Conservation (phyloP, 2,329 filamentous ascomycete genomes). For the Endothia cerciana region DNA sequence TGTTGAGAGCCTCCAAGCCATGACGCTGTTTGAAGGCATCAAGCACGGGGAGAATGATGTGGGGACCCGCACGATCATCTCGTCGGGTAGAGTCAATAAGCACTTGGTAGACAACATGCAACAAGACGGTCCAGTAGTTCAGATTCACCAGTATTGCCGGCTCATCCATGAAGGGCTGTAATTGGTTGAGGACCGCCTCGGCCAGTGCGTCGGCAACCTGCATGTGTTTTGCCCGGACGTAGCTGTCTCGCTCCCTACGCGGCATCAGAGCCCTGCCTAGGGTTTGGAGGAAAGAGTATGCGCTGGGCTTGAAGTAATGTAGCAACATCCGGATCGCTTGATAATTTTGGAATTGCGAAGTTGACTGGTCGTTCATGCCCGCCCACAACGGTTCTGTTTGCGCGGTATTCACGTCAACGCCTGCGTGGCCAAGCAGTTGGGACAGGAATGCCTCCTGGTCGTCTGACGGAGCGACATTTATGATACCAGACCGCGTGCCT, state of each 20-base stretch:
- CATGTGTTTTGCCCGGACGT: constrained; percentile 56
- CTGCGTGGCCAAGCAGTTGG: constrained; percentile 21
- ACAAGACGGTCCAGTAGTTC: constrained; percentile 80
- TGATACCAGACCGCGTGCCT: constrained; percentile 21
- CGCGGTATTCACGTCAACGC: constrained; percentile 4
- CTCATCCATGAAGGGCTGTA: constrained; percentile 53
- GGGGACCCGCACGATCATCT: constrained; percentile 52
- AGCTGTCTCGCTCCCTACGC: constrained; percentile 72
- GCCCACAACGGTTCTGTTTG: constrained; percentile 20
- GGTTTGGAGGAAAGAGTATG: constrained; percentile 84
- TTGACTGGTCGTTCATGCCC: constrained; percentile 33
- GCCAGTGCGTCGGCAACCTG: constrained; percentile 69
- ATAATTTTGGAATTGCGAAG: constrained; percentile 69
- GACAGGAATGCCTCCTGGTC: constrained; percentile 20
- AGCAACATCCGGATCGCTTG: constrained; percentile 77
- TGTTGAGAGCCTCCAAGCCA: constrained; percentile 75
- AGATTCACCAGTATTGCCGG: constrained; percentile 64
- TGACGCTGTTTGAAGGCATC: constrained; percentile 83
- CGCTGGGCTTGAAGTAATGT: constrained; percentile 75
- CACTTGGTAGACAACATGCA: constrained; percentile 78
- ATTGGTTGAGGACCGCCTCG: constrained; percentile 68
- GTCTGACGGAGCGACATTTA: constrained; percentile 19
- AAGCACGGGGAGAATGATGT: constrained; percentile 75
- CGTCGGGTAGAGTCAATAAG: constrained; percentile 66
- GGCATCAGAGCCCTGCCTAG: constrained; percentile 81